Evolutionary conservation across 2,329 filamentous ascomycete species (phyloP).

Genomic region (Tolypocladium endophyticum): DNA sequence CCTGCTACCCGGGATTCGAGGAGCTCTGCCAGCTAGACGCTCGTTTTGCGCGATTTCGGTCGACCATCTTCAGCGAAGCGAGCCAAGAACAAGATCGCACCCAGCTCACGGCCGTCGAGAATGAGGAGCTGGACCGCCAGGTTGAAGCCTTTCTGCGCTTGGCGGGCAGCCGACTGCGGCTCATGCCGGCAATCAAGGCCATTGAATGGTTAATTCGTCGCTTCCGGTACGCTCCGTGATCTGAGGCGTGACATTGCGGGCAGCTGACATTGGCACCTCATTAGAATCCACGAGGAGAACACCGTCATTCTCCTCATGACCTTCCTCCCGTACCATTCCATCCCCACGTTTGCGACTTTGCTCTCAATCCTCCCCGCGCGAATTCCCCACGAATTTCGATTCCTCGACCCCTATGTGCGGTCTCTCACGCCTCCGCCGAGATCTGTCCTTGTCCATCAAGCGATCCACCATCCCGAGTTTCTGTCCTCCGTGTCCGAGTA

Average conservation of each 20-base stretch:
- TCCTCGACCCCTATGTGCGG: slow-evolving; percentile 76
- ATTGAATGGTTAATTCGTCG: slow-evolving; percentile 90
- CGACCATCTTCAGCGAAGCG: slow-evolving; percentile 84
- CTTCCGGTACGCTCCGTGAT: slow-evolving; percentile 56
- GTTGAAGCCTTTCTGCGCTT: slow-evolving; percentile 77
- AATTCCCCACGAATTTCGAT: slow-evolving; percentile 67
- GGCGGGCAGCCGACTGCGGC: slow-evolving; percentile 61
- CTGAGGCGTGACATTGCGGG: not conserved
- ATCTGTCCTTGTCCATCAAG: slow-evolving; percentile 72
- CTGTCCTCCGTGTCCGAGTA: slow-evolving; percentile 69
- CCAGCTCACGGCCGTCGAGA: slow-evolving; percentile 73
- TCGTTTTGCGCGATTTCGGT: slow-evolving; percentile 64
- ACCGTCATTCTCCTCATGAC: slow-evolving; percentile 67
- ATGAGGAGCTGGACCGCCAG: slow-evolving; percentile 66
- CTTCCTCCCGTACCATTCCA: slow-evolving; percentile 86
- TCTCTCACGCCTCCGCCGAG: slow-evolving; percentile 68
- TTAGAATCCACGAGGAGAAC: slow-evolving; percentile 84
- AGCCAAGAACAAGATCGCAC: slow-evolving; percentile 82
- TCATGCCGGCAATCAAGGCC: slow-evolving; percentile 82
- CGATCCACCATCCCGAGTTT: slow-evolving; percentile 67
- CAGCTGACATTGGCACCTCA: not conserved
- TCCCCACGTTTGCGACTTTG: slow-evolving; percentile 74
- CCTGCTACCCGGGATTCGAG: slow-evolving; percentile 82
- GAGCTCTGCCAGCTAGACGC: slow-evolving; percentile 82
- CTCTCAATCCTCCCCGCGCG: slow-evolving; percentile 75